These are phyloP conservation scores for Colletotrichum tropicale DNA, from an alignment of 2,329 filamentous ascomycete genomes.

Conservation along the genomic window DNA sequence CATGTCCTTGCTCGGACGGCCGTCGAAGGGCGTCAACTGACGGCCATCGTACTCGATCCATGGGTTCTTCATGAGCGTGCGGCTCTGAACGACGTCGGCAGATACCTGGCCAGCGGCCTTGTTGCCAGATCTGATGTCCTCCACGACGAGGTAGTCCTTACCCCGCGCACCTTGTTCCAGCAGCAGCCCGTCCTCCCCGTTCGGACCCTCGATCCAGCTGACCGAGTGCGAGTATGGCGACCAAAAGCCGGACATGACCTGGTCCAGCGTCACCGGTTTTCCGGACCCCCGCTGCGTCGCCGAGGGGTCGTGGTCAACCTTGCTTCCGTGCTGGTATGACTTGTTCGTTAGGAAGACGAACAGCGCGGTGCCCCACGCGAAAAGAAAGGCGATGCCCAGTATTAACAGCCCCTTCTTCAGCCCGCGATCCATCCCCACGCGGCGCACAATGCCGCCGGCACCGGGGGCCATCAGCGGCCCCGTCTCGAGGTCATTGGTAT, in stretches of 20 bases:
- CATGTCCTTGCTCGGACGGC: conserved; percentile 81
- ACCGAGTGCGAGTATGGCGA: conserved; percentile 67
- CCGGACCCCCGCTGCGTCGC: conserved; percentile 69
- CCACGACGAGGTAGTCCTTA: conserved; percentile 81
- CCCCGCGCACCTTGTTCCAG: conserved; percentile 70
- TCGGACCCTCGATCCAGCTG: conserved; percentile 76
- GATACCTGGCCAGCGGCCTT: conserved; percentile 27
- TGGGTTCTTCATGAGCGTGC: conserved; percentile 75
- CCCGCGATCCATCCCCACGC: conserved; percentile 67
- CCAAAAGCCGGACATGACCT: conserved; percentile 72
- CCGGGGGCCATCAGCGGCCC: conserved; percentile 54
- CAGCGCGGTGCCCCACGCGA: conserved; percentile 72
- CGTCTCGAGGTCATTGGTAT: conserved; percentile 53
- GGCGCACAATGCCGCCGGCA: conserved; percentile 37
- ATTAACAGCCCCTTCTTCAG: conserved; percentile 68
- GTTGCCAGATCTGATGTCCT: conserved; percentile 70
- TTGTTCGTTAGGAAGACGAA: conserved; percentile 69
- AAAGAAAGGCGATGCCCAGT: conserved; percentile 62
- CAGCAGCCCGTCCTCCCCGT: conserved; percentile 83
- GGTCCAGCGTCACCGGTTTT: conserved; percentile 75
- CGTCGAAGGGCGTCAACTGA: conserved; percentile 60
- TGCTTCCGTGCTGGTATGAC: conserved; percentile 67
- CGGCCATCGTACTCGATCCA: conserved; percentile 65
- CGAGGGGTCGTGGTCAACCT: conserved; percentile 69
- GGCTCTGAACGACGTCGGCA: conserved; percentile 51